Base-by-base conservation (phyloP, 176 grass and related monocot genomes). In the Rhynchospora breviuscula region DNA sequence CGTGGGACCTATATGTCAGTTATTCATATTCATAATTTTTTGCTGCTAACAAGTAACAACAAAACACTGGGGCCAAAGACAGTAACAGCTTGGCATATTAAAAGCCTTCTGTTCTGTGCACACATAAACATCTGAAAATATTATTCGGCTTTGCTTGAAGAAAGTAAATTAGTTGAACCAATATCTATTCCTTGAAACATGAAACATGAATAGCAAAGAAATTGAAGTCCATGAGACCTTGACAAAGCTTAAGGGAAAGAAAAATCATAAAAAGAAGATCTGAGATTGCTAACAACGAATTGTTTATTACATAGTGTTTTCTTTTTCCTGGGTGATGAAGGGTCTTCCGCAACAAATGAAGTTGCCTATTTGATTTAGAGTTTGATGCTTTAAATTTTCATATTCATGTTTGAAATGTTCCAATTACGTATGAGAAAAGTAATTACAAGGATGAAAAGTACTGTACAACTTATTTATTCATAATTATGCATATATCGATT, bases 381-480 rank as follows among this genome's bases (percentile, higher is more conserved):
- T 31, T 45, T 73, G 23, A 47, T 73, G 15, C 71, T 76, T 76
- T 12, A 46, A 82, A 69, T 26, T 82, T 67, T 29, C 21, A 67
- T 26, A 82, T 82, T 35, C 22, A 35, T 33, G 19, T 75, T 52
- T 67, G 17, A 31, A 82, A 64, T 67, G 61, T 44, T 26, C 80
- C 17, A 63, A 17, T 80, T 23, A 80, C 35, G 56, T 10, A 59
- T 12, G 25, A 79, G 33, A 61, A 40, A 80, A 40, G 43, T 58
- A 59, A 63, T 64, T 82, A 49, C 5, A 66, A 82, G 43, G 47
- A 25, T 14, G 19, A 82, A 81, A 47, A 63, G 79, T 62, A 29
- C 7, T 51, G n/a, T 82, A 12, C 47, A 21, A 76, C 8, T 76
- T 52, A 8, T 17, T 51, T 48, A 26, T 62, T 62, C 1, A 23